These are phyloP conservation scores for Sporobolomyces pararoseus DNA, from an alignment of 768 basidiomycete species.

Conservation along the genomic window DNA sequence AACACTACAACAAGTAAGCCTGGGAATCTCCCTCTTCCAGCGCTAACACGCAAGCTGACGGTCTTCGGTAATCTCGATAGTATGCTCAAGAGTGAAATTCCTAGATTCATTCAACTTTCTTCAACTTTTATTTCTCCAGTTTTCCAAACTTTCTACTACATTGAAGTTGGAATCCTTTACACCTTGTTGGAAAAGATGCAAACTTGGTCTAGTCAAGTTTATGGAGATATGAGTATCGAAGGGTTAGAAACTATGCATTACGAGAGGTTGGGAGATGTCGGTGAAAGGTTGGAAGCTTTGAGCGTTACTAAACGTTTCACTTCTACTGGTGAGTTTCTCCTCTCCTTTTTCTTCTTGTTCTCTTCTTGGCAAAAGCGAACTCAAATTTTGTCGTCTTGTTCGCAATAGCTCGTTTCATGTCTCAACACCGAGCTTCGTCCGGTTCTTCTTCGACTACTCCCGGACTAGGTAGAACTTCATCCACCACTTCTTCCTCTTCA, in stretches of 20 bases:
- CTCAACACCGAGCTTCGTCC: constrained; percentile 36
- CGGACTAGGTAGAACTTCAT: constrained; percentile 53
- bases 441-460: constrained; percentile 35
- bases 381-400: no score
- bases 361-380: background rate
- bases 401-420: constrained; percentile 38
- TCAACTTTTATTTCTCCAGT: constrained; percentile 90
- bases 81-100: constrained; percentile 85
- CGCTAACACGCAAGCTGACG: no score
- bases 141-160: constrained; percentile 98
- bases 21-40: no score
- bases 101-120: constrained; percentile 81
- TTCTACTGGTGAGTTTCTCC: constrained; percentile 67
- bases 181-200: constrained; percentile 90
- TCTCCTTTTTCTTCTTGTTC: background rate
- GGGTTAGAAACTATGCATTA: constrained; percentile 70
- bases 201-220: constrained; percentile 71
- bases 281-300: constrained; percentile 53
- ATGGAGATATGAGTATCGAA: constrained; percentile 60
- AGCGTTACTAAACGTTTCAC: constrained; percentile 76
- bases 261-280: constrained; percentile 74
- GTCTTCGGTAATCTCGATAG: constrained; percentile 57
- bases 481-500: constrained; percentile 50
- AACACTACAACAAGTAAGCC: constrained; percentile 50
- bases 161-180: constrained; percentile 75